A percentile compares a stretch with the other conserved stretches of the same genome.
Evolutionary conservation across 306 rosid genomes (phyloP).

Genomic region (Vigna trinervia): DNA sequence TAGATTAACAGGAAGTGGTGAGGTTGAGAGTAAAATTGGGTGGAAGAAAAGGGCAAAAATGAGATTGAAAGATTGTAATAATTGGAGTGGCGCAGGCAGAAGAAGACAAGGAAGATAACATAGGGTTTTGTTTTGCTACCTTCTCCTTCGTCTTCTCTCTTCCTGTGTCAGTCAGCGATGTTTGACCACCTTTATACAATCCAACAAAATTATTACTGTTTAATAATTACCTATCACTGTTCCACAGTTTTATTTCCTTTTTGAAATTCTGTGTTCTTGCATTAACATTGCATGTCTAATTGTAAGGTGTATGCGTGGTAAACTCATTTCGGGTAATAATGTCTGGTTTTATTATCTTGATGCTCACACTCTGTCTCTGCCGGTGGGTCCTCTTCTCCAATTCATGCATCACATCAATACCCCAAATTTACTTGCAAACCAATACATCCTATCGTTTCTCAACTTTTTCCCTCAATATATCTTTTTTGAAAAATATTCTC

Average conservation of each 20-base stretch:
- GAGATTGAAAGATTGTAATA: slow-evolving; percentile 31
- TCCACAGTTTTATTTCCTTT: neutral
- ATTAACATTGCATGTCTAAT: neutral
- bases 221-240: slow-evolving; percentile 53
- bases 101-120: neutral
- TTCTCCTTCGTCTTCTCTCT: slow-evolving; percentile 45
- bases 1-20: too few species aligned
- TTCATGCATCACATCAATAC: slow-evolving; percentile 40
- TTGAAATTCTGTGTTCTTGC: neutral
- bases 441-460: too few species aligned
- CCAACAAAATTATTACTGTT: slow-evolving; percentile 64
- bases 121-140: neutral
- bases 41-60: slow-evolving; percentile 10
- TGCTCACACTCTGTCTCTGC: slow-evolving; percentile 1
- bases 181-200: slow-evolving; percentile 63
- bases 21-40: neutral
- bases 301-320: neutral
- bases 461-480: too few species aligned
- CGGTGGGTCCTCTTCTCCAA: slow-evolving; percentile 38
- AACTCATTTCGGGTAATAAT: slow-evolving; percentile 10
- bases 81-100: neutral
- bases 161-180: slow-evolving; percentile 61
- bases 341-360: slow-evolving; percentile 14
- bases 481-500: too few species aligned
- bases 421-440: slow-evolving; percentile 24